Evolutionary conservation across 2,329 filamentous ascomycete genomes (phyloP).

Genomic region (Domatiomyces globalis): DNA sequence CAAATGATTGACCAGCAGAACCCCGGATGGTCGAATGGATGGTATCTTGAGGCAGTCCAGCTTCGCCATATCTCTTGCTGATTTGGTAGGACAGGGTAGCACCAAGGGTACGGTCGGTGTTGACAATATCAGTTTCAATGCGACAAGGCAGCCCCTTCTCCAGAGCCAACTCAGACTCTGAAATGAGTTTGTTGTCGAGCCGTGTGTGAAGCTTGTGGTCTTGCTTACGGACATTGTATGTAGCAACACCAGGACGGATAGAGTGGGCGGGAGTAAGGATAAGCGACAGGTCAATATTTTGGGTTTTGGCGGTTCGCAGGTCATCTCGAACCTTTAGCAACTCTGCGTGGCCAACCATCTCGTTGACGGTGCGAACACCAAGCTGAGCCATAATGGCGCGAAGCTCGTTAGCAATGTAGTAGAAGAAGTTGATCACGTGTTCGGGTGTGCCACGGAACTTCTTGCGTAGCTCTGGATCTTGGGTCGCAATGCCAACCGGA

Average conservation of each 20-base stretch:
- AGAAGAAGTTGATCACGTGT: conserved; percentile 98
- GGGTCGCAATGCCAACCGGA: conserved; percentile 87
- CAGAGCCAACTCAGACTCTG: conserved; percentile 82
- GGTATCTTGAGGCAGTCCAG: conserved; percentile 77
- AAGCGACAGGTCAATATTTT: conserved; percentile 83
- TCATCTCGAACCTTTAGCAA: conserved; percentile 76
- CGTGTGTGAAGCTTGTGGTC: conserved; percentile 87
- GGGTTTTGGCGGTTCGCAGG: conserved; percentile 71
- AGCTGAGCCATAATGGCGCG: conserved; percentile 94
- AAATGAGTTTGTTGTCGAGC: conserved; percentile 92
- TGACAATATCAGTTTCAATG: conserved; percentile 91
- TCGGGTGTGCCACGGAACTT: conserved; percentile 90
- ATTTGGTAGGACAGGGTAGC: conserved; percentile 93
- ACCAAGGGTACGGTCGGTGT: conserved; percentile 87
- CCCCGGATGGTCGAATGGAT: conserved; percentile 95
- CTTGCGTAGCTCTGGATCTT: conserved; percentile 84
- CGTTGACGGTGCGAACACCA: conserved; percentile 87
- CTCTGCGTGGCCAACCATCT: conserved; percentile 92
- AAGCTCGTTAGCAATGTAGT: conserved; percentile 91
- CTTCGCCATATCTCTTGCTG: conserved; percentile 80
- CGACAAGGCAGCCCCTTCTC: conserved; percentile 87
- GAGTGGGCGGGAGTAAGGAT: conserved; percentile 94
- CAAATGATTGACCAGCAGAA: conserved; percentile 91
- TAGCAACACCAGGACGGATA: conserved; percentile 82
- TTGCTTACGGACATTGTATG: conserved; percentile 95